Evolutionary conservation across 768 basidiomycete species (phyloP).

Genomic region (Mycena amicta): DNA sequence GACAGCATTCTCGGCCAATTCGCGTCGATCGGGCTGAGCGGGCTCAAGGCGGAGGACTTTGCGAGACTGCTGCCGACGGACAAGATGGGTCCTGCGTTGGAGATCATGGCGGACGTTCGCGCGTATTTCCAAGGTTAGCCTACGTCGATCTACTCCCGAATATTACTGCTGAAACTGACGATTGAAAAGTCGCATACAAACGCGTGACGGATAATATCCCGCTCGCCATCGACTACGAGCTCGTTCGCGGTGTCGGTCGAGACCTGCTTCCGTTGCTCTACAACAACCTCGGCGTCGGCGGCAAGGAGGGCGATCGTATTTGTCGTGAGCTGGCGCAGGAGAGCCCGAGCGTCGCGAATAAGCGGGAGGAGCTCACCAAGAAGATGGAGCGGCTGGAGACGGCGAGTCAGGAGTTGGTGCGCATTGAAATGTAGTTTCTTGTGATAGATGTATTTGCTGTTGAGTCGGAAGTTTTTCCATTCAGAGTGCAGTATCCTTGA

Average conservation of each 20-base stretch:
- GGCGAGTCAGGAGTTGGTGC: conserved; percentile 45
- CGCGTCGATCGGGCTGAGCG: conserved; percentile 40
- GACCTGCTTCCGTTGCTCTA: conserved; percentile 50
- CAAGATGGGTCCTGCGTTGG: conserved; percentile 54
- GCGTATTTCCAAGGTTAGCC: conserved; percentile 81
- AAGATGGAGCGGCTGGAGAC: conserved; percentile 50
- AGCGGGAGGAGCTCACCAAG: conserved; percentile 50
- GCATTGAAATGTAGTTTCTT: conserved; percentile 17
- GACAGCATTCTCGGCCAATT: conserved; percentile 39
- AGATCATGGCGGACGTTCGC: conserved; percentile 72
- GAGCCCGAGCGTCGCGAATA: conserved; percentile 41
- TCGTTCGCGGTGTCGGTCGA: conserved; percentile 52
- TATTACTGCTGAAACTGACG: too few relatives aligned
- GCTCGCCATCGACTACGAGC: conserved; percentile 55
- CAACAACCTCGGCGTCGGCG: conserved; percentile 53
- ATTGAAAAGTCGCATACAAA: conserved; percentile 65
- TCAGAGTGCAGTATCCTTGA: too few relatives aligned
- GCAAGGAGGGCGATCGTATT: conserved; percentile 45
- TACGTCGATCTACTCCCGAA: too few relatives aligned
- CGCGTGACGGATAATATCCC: conserved; percentile 60
- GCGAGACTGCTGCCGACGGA: conserved; percentile 53
- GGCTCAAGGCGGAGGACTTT: conserved; percentile 44
- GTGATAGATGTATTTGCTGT: too few relatives aligned
- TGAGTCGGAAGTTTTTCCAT: too few relatives aligned
- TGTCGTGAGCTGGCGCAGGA: conserved; percentile 60